A percentile compares a stretch with the other conserved stretches of the same genome.
Conservation (phyloP, 805 yeast genomes). For the Wickerhamomyces pijperi region DNA sequence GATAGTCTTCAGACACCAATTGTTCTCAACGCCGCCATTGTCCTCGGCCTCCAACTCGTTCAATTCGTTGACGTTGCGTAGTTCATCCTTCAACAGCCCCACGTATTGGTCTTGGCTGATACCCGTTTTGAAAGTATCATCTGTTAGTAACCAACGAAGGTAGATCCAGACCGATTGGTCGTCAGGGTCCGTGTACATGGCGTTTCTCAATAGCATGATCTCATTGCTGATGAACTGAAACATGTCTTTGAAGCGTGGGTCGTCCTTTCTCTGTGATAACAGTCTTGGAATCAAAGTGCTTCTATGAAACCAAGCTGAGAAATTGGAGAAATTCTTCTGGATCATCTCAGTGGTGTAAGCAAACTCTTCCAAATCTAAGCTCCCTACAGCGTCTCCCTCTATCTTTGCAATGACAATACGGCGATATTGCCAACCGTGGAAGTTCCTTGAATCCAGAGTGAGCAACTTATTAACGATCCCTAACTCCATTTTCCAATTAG, state of each 20-base stretch:
- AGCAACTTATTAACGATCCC: constrained; percentile 58
- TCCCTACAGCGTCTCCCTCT: constrained; percentile 17
- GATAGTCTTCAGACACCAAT: constrained; percentile 69
- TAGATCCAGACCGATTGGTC: constrained; percentile 93
- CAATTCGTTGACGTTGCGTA: constrained; percentile 43
- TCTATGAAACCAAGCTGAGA: constrained; percentile 93
- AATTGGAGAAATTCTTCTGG: constrained; percentile 78
- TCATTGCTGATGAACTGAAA: constrained; percentile 39
- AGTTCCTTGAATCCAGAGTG: constrained; percentile 70
- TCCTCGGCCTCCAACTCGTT: constrained; percentile 68
- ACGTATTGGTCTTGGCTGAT: constrained; percentile 21
- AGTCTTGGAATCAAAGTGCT: constrained; percentile 53
- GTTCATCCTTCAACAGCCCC: constrained; percentile 32
- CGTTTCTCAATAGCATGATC: constrained; percentile 60
- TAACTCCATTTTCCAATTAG: constrained; percentile 66
- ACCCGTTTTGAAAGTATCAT: constrained; percentile 18
- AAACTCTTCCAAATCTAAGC: constrained; percentile 42
- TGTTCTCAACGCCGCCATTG: constrained; percentile 40
- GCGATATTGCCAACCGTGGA: constrained; percentile 93
- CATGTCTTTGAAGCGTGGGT: constrained; percentile 19
- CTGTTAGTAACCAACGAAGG: constrained; percentile 61
- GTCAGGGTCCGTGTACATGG: constrained; percentile 85
- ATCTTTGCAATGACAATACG: constrained; percentile 46
- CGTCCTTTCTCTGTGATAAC: constrained; percentile 19
- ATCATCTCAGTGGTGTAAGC: constrained; percentile 70